These are phyloP conservation scores for Massariosphaeria phaeospora DNA, from an alignment of 495 filamentous ascomycete genomes.

Conservation along the genomic window DNA sequence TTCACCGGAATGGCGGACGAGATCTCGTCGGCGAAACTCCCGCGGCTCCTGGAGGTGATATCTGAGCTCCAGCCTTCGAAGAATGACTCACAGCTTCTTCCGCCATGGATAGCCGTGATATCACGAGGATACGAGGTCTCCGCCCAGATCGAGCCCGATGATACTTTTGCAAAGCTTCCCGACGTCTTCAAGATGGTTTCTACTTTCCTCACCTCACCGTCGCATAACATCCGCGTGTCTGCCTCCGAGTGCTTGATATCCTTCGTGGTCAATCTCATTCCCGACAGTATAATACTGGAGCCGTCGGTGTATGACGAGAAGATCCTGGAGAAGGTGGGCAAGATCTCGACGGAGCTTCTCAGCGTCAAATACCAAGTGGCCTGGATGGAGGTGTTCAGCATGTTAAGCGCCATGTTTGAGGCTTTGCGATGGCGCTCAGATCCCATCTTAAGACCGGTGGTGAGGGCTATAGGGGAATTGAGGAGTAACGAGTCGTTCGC, in stretches of 20 bases:
- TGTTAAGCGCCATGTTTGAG: slow-evolving; percentile 81
- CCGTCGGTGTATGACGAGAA: slow-evolving; percentile 87
- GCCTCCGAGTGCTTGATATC: slow-evolving; percentile 93
- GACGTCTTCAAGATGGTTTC: slow-evolving; percentile 72
- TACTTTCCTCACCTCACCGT: slow-evolving; percentile 74
- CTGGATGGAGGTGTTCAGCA: slow-evolving; percentile 92
- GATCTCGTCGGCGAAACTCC: slow-evolving; percentile 79
- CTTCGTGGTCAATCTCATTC: slow-evolving; percentile 82
- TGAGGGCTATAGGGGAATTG: slow-evolving; percentile 77
- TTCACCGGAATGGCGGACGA: slow-evolving; percentile 87
- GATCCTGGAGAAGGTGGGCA: slow-evolving; percentile 67
- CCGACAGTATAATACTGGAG: slow-evolving; percentile 70
- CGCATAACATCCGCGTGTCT: slow-evolving; percentile 86
- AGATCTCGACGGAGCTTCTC: slow-evolving; percentile 62
- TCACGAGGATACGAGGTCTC: slow-evolving; percentile 92
- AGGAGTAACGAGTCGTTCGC: slow-evolving; percentile 83
- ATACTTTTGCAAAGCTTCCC: slow-evolving; percentile 83
- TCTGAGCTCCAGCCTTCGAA: slow-evolving; percentile 81
- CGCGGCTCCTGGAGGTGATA: slow-evolving; percentile 79
- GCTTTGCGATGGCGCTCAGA: slow-evolving; percentile 76
- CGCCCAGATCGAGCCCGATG: slow-evolving; percentile 74
- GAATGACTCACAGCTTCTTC: slow-evolving; percentile 86
- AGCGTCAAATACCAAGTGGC: slow-evolving; percentile 88
- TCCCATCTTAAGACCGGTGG: slow-evolving; percentile 67
- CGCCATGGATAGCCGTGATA: slow-evolving; percentile 92